Base-by-base conservation (phyloP, 805 yeast species). In the Candida maris region DNA sequence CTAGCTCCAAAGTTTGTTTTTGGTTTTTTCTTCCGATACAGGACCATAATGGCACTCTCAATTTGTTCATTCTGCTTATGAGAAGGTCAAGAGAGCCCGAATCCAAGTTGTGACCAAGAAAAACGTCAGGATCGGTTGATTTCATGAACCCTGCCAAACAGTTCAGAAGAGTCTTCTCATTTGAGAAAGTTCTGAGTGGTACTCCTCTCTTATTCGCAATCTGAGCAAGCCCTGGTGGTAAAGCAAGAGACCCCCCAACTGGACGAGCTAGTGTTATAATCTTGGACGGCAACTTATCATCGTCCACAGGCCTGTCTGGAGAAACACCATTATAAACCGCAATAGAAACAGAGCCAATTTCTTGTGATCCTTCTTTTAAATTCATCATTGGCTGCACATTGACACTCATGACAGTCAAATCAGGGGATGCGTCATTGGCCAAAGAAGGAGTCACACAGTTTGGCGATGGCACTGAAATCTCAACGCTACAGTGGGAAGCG, bases 91-190 rank as follows among this genome's bases (percentile, higher is more conserved):
- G 60, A 9, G 88, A 79, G 9, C 85, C 73, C 45, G 75, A 77
- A 45, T 91, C 96, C 42, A 93, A 64, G 45, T 82, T 71, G 57
- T 93, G 97, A 20, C 98, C 98, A 26, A 91, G 57, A 35, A 87
- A 75, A 2, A 88, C 81, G 65, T 93, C 98, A 0, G 97, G 97
- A 59, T 93, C 98, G n/a, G 73, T 65, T 27, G 64, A 64, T 48
- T 79, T 81, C 31, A 91, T 63, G 53, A 78, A 59, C 0, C 85
- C 91, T 36, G 88, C 70, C 32, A 93, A 73, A 57, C 85, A 82
- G 41, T 77, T 77, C 32, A 93, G 67, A 52, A 93, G 59, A 0
- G 85, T 74, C 42, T 77, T 78, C 52, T 93, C 97, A 46, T 75
- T 81, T 20, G 79, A 81, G 51, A 85, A 83, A 6, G 74, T 57